Conservation (phyloP, 352 stramenopile species). For the Phytophthora cactorum region DNA sequence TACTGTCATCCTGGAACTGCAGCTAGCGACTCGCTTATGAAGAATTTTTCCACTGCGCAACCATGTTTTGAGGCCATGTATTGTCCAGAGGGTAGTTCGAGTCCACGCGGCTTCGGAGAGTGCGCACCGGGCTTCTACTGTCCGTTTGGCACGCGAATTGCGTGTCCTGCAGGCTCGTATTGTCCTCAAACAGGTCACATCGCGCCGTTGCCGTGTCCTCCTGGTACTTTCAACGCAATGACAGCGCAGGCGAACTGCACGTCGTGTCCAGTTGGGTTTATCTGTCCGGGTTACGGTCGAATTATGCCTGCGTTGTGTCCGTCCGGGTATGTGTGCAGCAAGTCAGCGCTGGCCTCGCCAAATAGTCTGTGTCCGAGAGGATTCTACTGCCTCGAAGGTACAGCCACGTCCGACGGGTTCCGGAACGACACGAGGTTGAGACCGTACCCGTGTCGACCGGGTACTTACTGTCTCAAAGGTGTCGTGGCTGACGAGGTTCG, state of each 20-base stretch:
- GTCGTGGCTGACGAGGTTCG: conserved; percentile 91
- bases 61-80: conserved; percentile 92
- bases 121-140: conserved; percentile 94
- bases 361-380: conserved; percentile 95
- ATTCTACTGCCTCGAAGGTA: conserved; percentile 96
- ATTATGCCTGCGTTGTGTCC: conserved; percentile 93
- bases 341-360: conserved; percentile 77
- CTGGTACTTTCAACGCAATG: conserved; percentile 95
- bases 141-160: conserved; percentile 84
- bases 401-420: conserved; percentile 94
- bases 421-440: conserved; percentile 96
- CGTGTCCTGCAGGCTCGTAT: conserved; percentile 92
- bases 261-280: conserved; percentile 90
- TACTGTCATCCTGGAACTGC: conserved; percentile 92
- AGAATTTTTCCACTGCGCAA: conserved; percentile 90
- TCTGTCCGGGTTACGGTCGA: conserved; percentile 94
- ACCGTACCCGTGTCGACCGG: conserved; percentile 95
- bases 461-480: conserved; percentile 96
- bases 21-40: conserved; percentile 74
- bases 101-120: conserved; percentile 81
- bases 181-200: conserved; percentile 88
- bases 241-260: conserved; percentile 90
- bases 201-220: conserved; percentile 90
- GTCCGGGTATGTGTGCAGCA: conserved; percentile 93
- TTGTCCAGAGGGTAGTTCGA: conserved; percentile 90